Base-by-base conservation (phyloP, 148 eudicot genomes). In the Limonium bicolor region DNA sequence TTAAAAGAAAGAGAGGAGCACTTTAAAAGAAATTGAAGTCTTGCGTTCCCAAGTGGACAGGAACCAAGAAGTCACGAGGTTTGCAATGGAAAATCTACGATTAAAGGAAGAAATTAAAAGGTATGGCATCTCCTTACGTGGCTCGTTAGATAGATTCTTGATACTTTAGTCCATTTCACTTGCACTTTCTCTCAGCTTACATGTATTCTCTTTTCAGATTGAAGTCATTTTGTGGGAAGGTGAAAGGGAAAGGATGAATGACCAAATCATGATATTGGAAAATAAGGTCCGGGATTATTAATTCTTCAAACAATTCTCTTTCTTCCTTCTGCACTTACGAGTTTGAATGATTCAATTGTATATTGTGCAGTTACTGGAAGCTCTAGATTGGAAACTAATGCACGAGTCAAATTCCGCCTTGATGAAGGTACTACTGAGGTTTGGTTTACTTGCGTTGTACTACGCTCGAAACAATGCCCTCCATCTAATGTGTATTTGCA, bases 301-400 rank as follows among this genome's bases (percentile, higher is more conserved):
- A n/a, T n/a, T n/a, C n/a, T n/a, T n/a, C n/a, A n/a, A n/a, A n/a
- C n/a, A n/a, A n/a, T n/a, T n/a, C n/a, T n/a, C n/a, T n/a, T n/a
- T n/a, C n/a, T n/a, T n/a, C n/a, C n/a, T n/a, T n/a, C n/a, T n/a
- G n/a, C n/a, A n/a, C n/a, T n/a, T n/a, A n/a, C n/a, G n/a, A n/a
- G n/a, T n/a, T n/a, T n/a, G n/a, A n/a, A n/a, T n/a, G n/a, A n/a
- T n/a, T n/a, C n/a, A n/a, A n/a, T n/a, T 19, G 7, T 33, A 13
- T 39, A 5, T 23, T 57, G 19, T 77, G 72, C 82, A 90, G 99
- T 76, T 90, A 63, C 80, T 85, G 26, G 99, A 90, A 61, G 95
- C 99, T 35, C 95, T 90, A 25, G 99, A 90, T 54, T 90, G 99
- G 99, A 90, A 90, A 67, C 85, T 90, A 48, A 85, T 90, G 99